Base-by-base conservation (phyloP, 2,329 filamentous ascomycete species). In the Colletotrichum magnum region DNA sequence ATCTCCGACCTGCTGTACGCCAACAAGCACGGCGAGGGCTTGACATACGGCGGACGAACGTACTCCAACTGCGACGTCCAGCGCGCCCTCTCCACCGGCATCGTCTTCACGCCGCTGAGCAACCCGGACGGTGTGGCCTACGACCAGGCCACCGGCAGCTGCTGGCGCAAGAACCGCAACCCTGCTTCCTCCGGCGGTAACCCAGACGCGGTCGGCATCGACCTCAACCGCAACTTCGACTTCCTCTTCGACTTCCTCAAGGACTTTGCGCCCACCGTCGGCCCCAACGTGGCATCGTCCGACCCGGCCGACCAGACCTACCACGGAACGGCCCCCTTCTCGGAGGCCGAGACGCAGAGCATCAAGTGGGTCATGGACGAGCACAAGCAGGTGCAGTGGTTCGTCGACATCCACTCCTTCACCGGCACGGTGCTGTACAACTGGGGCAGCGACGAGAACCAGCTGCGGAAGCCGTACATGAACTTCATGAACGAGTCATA, bases 161-260 rank as follows among this genome's bases (percentile, higher is more conserved):
- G 86, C 79, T 88, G 86, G 87, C 83, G 86, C 71, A 88, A 88
- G 80, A 88, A 88, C 75, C 85, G 86, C 53, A 88, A 87, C 75
- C 79, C 83, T 0, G 76, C 75, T 24, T 78, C 81, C 1, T 77
- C 72, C 0, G 73, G 77, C 1, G 76, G 79, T 4, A 68, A 76
- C 48, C 73, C 73, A 4, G 52, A 69, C 28, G 77, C 78, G 9
- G 66, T 85, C 18, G 86, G 86, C 28, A 79, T 88, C 45, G 87
- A 88, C 72, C 77, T 88, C 62, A 88, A 88, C 77, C 83, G 86
- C 59, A 89, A 88, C 79, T 88, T 88, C 70, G 86, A 88, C 74
- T 87, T 88, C 76, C 74, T 88, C 5, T 90, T 87, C 84, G 83
- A 90, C 77, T 87, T 84, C 74, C 77, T 74, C 41, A 76, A 78